Evolutionary conservation across 106 monocot species (phyloP), one percentile per base, ranked within the genome.

Genomic region (Platanthera guangdongensis): DNA sequence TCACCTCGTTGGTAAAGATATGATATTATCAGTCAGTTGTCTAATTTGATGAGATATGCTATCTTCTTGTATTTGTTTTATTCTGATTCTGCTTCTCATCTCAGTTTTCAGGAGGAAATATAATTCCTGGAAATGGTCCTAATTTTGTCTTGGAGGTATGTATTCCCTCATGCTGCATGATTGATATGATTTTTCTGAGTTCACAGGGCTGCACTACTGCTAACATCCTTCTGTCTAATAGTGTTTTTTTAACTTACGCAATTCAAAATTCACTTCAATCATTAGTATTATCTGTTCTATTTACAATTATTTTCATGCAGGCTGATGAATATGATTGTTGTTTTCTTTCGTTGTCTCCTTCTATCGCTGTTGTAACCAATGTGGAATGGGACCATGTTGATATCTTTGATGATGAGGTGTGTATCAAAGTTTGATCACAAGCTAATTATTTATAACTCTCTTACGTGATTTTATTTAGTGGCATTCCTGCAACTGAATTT

Each of bases 311-410:
- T 78, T 5, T n/a, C 45, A 39, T 74, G 68, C 77, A 86, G 86
- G 86, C 86, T 50, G 86, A 86, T 82, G 86, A 86, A 77, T 86
- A 86, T 48, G 86, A 86, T 82, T 47, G 67, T 62, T 86, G 86
- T 76, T 86, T 86, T 68, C 82, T 86, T 70, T 80, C 77, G 47
- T 55, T 86, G 32, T 76, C 86, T 45, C 86, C 86, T 72, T 73
- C 71, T 49, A 51, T 82, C 77, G 86, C 80, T 52, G 82, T 86
- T 32, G 79, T 86, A 55, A 86, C 86, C 39, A 86, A 82, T 77
- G 77, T 86, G 48, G 82, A 86, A 50, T 86, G 79, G 86, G 86
- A 86, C 6, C 86, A 86, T 82, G 86, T 82, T 74, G 82, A 86
- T 65, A 64, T 79, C 45, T 86, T 86, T 48, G 30, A 76, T 14